Evolutionary conservation across 441 rosid species (phyloP).

Genomic region (Syzygium syzygioides): DNA sequence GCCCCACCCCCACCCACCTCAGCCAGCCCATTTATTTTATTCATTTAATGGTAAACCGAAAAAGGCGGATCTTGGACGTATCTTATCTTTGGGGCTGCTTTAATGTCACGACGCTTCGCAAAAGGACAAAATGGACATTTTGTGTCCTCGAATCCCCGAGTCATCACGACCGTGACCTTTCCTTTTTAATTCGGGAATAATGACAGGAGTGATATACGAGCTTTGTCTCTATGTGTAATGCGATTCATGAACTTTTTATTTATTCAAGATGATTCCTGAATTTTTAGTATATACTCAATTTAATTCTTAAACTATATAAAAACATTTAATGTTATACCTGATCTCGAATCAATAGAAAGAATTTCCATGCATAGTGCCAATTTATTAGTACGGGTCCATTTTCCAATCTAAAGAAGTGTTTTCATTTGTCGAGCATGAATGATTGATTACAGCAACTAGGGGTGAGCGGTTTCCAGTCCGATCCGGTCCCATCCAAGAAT

Average conservation of each 20-base stretch:
- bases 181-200: background rate
- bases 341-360: too few relatives aligned
- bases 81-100: background rate
- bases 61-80: background rate
- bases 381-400: background rate
- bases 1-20: background rate
- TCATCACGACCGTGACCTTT: background rate
- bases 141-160: background rate
- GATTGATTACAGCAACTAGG: background rate
- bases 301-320: background rate
- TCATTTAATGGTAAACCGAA: background rate
- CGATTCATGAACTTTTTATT: accelerated
- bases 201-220: accelerated
- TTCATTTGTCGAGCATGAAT: background rate
- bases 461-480: too few relatives aligned
- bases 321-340: background rate
- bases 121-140: background rate
- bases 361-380: background rate
- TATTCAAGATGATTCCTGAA: too few relatives aligned
- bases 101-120: background rate
- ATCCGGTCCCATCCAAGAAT: too few relatives aligned
- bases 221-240: accelerated
- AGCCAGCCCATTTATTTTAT: background rate
- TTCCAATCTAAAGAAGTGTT: background rate
- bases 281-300: too few relatives aligned